Evolutionary conservation across 164 flowering plant genomes (phyloP).

Genomic region (Malania oleifera): DNA sequence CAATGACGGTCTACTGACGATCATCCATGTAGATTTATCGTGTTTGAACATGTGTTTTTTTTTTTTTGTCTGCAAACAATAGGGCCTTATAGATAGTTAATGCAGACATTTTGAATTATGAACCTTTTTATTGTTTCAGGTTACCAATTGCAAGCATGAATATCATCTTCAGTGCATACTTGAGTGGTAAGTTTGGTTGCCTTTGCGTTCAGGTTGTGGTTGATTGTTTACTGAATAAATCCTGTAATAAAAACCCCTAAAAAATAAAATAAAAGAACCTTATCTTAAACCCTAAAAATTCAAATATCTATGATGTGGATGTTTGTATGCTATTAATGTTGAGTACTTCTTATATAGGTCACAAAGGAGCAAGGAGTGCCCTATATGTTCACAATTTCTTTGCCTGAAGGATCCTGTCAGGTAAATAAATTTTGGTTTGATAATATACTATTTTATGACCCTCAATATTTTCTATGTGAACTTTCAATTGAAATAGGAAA

Average conservation of each 20-base stretch:
- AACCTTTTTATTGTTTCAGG: constrained; percentile 34
- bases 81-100: neutral
- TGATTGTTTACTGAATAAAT: neutral
- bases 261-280: neutral
- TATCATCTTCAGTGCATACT: constrained; percentile 86
- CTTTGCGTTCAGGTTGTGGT: constrained; percentile 2
- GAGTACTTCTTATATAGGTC: constrained; percentile 38
- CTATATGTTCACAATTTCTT: constrained; percentile 69
- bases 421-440: constrained; percentile 23
- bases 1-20: no score
- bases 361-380: constrained; percentile 83
- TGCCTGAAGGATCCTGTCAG: constrained; percentile 54
- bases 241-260: neutral
- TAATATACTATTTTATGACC: no score
- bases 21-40: no score
- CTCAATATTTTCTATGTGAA: no score
- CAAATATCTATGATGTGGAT: neutral
- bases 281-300: neutral
- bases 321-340: neutral
- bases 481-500: no score
- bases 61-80: neutral
- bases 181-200: constrained; percentile 49
- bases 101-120: no score
- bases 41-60: no score
- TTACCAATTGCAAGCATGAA: constrained; percentile 71